These are phyloP conservation scores for Hypoxylon perforatum DNA, from an alignment of 495 filamentous ascomycete genomes.

Conservation along the genomic window DNA sequence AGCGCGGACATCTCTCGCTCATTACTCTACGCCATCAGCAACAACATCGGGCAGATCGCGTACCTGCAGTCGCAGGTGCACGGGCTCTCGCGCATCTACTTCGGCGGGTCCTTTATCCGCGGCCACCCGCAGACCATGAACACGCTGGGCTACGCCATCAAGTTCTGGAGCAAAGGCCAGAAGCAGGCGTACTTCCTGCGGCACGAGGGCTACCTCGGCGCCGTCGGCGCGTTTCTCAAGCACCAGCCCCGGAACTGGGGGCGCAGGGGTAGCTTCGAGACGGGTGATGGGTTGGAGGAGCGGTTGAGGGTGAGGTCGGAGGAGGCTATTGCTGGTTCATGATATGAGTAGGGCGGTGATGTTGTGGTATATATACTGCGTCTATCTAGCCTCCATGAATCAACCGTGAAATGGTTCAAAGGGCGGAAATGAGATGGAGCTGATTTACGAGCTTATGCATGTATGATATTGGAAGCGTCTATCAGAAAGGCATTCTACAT, in stretches of 20 bases:
- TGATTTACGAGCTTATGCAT: not conserved
- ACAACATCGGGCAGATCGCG: constrained; percentile 98
- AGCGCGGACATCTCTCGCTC: constrained; percentile 64
- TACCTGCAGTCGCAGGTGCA: constrained; percentile 96
- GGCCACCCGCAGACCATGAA: constrained; percentile 98
- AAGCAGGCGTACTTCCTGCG: constrained; percentile 96
- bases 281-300: constrained; percentile 30
- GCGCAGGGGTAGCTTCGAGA: constrained; percentile 76
- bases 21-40: constrained; percentile 85
- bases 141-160: constrained; percentile 93
- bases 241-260: constrained; percentile 94
- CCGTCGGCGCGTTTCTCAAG: constrained; percentile 94
- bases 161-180: constrained; percentile 93
- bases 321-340: not conserved
- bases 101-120: constrained; percentile 95
- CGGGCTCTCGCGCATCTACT: constrained; percentile 90
- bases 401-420: not conserved
- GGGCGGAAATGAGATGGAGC: not conserved
- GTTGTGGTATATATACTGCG: not conserved
- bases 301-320: constrained; percentile 19
- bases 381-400: not conserved
- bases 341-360: not conserved
- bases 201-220: constrained; percentile 96
- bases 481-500: not conserved
- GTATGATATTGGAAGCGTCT: not conserved